phyloP scores from a whole-genome alignment of 2,329 filamentous ascomycete genomes.

The Fusarium brachygibbosum region DNA sequence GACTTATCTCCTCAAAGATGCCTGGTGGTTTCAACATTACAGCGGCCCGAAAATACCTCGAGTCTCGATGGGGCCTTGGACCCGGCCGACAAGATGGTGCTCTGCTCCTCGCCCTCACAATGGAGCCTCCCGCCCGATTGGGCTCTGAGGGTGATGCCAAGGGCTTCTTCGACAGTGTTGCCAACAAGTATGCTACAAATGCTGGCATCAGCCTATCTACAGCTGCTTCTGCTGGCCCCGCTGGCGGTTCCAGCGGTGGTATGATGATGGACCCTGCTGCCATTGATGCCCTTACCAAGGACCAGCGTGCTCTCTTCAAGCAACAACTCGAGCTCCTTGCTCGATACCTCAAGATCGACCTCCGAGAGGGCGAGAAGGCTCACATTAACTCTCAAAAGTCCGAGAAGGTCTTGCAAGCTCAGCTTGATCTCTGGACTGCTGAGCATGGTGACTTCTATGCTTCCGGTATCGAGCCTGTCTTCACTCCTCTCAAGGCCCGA shows the following conservation, averaged over 20 bases:
- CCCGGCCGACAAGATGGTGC: conserved; percentile 91
- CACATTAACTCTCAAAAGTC: conserved; percentile 87
- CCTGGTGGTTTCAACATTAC: conserved; percentile 99
- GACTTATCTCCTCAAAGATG: conserved; percentile 99
- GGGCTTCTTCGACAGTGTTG: conserved; percentile 86
- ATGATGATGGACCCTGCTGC: conserved; percentile 99
- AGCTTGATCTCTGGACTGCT: conserved; percentile 93
- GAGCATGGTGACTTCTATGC: conserved; percentile 99
- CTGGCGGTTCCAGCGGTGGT: conserved; percentile 78
- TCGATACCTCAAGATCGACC: conserved; percentile 95
- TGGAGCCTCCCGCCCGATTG: conserved; percentile 90
- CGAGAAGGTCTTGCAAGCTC: conserved; percentile 87
- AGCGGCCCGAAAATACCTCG: conserved; percentile 92
- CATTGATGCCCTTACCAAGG: conserved; percentile 96
- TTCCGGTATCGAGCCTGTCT: conserved; percentile 91
- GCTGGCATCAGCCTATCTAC: conserved; percentile 88
- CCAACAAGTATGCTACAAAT: conserved; percentile 88
- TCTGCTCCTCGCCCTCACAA: conserved; percentile 88
- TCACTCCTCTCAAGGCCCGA: conserved; percentile 92
- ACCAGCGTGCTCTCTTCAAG: conserved; percentile 96
- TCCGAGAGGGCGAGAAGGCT: conserved; percentile 96
- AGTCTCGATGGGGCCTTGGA: conserved; percentile 91
- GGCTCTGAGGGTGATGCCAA: conserved; percentile 93
- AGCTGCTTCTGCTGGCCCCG: conserved; percentile 79
- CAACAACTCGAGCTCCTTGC: conserved; percentile 97